Conservation (phyloP, 148 eudicot species). For the Heliosperma pusillum region DNA sequence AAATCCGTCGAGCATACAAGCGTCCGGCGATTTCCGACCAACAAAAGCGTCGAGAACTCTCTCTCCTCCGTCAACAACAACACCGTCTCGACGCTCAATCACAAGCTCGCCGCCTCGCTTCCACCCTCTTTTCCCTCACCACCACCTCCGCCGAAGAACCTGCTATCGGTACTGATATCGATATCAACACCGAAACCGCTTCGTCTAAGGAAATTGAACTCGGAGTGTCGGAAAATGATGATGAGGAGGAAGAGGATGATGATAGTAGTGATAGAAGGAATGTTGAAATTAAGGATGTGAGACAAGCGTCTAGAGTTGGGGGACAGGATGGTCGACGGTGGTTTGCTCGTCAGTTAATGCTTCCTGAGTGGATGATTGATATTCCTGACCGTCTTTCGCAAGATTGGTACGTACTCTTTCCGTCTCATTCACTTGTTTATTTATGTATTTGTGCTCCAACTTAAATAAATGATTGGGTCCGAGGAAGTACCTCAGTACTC, state of each 20-base stretch:
- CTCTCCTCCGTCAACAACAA: constrained; percentile 76
- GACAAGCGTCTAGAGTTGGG: constrained; percentile 56
- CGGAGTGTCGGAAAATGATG: too few relatives aligned
- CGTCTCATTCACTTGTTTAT: background rate
- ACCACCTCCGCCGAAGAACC: background rate
- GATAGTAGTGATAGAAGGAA: background rate
- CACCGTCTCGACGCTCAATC: constrained; percentile 74
- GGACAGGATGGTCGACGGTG: constrained; percentile 67
- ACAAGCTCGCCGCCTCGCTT: constrained; percentile 77
- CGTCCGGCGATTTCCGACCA: constrained; percentile 82
- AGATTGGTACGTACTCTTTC: constrained; percentile 49
- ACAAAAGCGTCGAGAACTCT: constrained; percentile 73
- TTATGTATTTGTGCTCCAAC: background rate
- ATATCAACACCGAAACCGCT: constrained; percentile 3
- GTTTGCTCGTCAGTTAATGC: constrained; percentile 90
- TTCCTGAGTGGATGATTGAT: constrained; percentile 99
- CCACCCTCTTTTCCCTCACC: constrained; percentile 56
- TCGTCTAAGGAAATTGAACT: background rate
- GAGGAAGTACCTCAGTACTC: too few relatives aligned
- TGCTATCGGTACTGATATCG: constrained; percentile 21
- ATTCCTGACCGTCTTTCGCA: constrained; percentile 53
- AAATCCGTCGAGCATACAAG: constrained; percentile 79
- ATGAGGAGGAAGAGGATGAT: constrained; percentile 18
- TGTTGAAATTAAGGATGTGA: constrained; percentile 49
- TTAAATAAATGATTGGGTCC: background rate